These are phyloP conservation scores for Priceomyces melissophilus DNA, from an alignment of 805 yeast genomes.

Conservation along the genomic window DNA sequence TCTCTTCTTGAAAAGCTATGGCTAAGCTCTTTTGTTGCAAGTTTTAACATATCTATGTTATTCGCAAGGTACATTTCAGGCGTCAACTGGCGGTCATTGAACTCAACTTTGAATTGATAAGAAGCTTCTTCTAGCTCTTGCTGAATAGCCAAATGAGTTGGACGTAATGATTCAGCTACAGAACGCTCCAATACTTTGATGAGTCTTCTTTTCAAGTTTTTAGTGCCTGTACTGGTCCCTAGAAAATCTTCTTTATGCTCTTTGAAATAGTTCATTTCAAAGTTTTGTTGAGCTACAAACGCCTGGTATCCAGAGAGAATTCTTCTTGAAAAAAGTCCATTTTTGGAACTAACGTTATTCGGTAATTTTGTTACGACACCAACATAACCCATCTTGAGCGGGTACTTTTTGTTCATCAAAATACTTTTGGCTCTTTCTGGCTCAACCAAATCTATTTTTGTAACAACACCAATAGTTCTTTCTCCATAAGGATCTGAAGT, in stretches of 20 bases:
- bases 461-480: conserved; percentile 93
- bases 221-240: conserved; percentile 74
- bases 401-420: conserved; percentile 77
- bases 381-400: conserved; percentile 93
- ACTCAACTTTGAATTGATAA: conserved; percentile 92
- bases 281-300: conserved; percentile 62
- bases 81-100: conserved; percentile 89
- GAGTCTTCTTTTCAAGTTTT: conserved; percentile 69
- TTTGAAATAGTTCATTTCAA: conserved; percentile 55
- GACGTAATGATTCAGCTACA: conserved; percentile 84
- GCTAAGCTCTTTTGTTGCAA: conserved; percentile 82
- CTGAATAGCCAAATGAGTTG: conserved; percentile 80
- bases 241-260: conserved; percentile 55
- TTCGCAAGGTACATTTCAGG: conserved; percentile 93
- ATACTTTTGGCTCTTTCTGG: conserved; percentile 67
- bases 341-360: conserved; percentile 20
- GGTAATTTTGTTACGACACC: conserved; percentile 94
- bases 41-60: conserved; percentile 81
- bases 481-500: conserved; percentile 90
- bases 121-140: conserved; percentile 92
- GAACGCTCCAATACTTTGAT: conserved; percentile 85
- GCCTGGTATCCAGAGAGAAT: conserved; percentile 53
- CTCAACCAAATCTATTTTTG: conserved; percentile 87
- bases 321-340: conserved; percentile 46
- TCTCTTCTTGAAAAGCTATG: conserved; percentile 80